Base-by-base conservation (phyloP, 495 filamentous ascomycete genomes). In the Aspergillus haitiensis region DNA sequence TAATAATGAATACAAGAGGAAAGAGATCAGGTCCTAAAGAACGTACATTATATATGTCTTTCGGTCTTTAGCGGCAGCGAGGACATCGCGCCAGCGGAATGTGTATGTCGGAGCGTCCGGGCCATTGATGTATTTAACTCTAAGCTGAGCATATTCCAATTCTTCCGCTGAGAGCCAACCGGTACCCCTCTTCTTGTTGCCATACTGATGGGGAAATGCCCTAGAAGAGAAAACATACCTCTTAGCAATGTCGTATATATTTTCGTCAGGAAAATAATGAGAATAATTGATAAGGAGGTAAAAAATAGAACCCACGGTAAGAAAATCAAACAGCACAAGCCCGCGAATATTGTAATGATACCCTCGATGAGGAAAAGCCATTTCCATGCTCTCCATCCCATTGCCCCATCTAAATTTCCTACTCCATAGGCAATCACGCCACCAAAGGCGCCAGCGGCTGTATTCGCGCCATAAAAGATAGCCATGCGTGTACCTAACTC, bases 311-410 rank as follows among this genome's bases (percentile, higher is more conserved):
- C 12, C 15, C 44, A 18, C 44, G 27, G 21, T 27, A 27, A 27
- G 21, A 27, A 27, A 27, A 27, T 27, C 21, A 27, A 27, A 27
- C 21, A 47, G 44, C 12, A 44, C 52, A 15, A 32, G 57, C 59
- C 59, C 6, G 57, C 36, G 11, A 37, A 37, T 6, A 62, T 57
- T 11, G 59, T 62, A 4, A 62, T n/a, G 5, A 62, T 31, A 21
- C 59, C 59, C 39, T 62, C 59, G 15, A 62, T 56, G 18, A 62
- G 56, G 39, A 62, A 62, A 35, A 62, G 56, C 59, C 59, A 62
- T 2, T 53, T 45, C 59, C 59, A 62, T 9, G 53, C 59, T 1
- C 36, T 36, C n/a, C 52, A 52, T 5, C 54, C 59, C 7, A 53
- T 47, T 8, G 57, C 12, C 2, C 54, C 54, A 13, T 57, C 47